Evolutionary conservation across 2,329 filamentous ascomycete species (phyloP).

Genomic region (Colletotrichum acutatum): DNA sequence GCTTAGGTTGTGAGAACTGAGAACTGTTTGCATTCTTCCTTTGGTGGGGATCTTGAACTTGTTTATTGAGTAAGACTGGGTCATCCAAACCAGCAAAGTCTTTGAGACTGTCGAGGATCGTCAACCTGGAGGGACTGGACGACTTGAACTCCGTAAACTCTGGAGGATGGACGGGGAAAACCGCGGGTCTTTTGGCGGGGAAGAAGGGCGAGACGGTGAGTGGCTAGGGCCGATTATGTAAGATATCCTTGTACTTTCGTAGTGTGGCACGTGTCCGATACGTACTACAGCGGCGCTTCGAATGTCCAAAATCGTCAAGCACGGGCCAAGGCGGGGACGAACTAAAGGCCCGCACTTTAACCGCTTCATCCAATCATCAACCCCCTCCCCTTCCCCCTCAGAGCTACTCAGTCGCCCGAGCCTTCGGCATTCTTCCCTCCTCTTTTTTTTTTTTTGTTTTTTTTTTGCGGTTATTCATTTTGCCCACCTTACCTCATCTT

Average conservation of each 20-base stretch:
- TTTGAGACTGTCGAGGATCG: not conserved
- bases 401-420: not conserved
- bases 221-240: not conserved
- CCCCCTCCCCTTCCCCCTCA: too few species aligned
- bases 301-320: not conserved
- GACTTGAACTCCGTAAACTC: too few species aligned
- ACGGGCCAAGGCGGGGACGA: not conserved
- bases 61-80: too few species aligned
- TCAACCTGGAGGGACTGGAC: not conserved
- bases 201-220: constrained; percentile 18
- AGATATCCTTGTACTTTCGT: not conserved
- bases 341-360: not conserved
- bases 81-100: not conserved
- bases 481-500: not conserved
- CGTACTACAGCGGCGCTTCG: constrained; percentile 13
- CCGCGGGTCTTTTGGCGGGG: not conserved
- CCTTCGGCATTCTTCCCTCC: not conserved
- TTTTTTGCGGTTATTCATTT: not conserved
- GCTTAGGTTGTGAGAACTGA: not conserved
- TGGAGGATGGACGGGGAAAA: not conserved
- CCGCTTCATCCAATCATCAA: not conserved
- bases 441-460: not conserved
- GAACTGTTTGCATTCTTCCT: not conserved
- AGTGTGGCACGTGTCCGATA: not conserved
- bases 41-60: too few species aligned